Evolutionary conservation across 2,329 filamentous ascomycete species (phyloP), one percentile per base, ranked within the genome.

Genomic region (Hymenoscyphus infarciens): DNA sequence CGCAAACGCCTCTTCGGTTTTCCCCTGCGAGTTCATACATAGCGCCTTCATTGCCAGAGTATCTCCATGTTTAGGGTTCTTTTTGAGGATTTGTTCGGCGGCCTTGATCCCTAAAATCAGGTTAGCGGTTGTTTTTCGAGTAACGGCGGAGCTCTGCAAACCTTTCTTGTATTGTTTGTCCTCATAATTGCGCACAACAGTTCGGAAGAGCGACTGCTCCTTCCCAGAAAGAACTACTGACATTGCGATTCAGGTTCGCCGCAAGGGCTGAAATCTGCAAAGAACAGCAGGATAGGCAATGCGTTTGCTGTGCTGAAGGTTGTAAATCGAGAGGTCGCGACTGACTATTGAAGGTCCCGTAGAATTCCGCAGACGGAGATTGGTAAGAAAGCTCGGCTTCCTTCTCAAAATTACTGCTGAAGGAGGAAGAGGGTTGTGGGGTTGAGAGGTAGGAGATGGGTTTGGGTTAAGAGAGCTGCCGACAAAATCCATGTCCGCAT

Each of bases 21-120:
- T 94, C 70, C 92, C 92, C 77, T 94, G 89, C 54, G 90, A 89
- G 77, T 96, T 98, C 77, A 98, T 86, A 70, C 98, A 97, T 69
- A 99, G 82, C 62, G 95, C 94, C 80, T 99, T 99, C 95, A 99
- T 99, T 61, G 95, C 96, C 79, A 96, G 89, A 27, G 95, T 99
- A 77, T 99, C 96, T 74, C 93, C 96, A 88, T 99, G 95, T 73
- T 92, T 95, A 52, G 94, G 91, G 74, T 90, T 88, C 78, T 97
- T 98, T 76, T 90, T 91, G 69, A 99, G 87, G 75, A 99, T 97
- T 78, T 97, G 91, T 76, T 99, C 95, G 70, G 95, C 94, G 56
- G 90, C 88, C 80, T 98, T 99, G 74, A 99, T 83, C 75, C 94
- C 94, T 75, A 55, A 16, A 61, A 42, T 64, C 29, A 5, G 52